These are phyloP conservation scores for Nannochloropsis gaditana DNA, from an alignment of 108 stramenopile species.

Conservation along the genomic window DNA sequence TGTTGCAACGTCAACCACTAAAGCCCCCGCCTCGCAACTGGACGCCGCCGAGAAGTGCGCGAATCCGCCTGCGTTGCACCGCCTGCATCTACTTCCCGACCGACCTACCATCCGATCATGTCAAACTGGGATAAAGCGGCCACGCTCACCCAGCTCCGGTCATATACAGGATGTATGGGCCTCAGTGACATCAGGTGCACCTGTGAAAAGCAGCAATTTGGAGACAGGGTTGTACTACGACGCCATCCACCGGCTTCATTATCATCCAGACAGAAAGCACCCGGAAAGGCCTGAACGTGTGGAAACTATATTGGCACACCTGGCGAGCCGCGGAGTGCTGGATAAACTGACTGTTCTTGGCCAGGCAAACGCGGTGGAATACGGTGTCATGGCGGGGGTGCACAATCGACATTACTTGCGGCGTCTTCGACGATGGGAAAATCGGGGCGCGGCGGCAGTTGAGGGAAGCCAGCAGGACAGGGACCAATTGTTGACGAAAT, in stretches of 20 bases:
- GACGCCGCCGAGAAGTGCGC: too few species aligned
- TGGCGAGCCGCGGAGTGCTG: constrained; percentile 21
- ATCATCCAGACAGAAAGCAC: constrained; percentile 22
- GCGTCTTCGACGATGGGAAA: neutral
- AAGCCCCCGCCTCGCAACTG: too few species aligned
- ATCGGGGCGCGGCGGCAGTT: neutral
- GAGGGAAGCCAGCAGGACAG: neutral
- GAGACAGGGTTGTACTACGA: neutral
- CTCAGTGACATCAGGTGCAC: too few species aligned
- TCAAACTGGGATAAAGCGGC: too few species aligned
- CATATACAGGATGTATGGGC: too few species aligned
- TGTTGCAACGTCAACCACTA: too few species aligned
- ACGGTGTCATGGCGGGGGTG: neutral
- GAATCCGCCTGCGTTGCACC: too few species aligned
- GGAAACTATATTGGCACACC: constrained; percentile 16
- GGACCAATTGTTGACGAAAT: neutral
- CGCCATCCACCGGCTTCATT: neutral
- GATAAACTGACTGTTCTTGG: neutral
- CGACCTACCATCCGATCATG: too few species aligned
- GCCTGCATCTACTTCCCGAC: too few species aligned
- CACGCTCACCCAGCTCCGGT: too few species aligned
- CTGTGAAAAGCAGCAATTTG: too few species aligned
- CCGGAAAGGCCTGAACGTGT: constrained; percentile 32
- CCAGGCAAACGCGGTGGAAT: neutral
- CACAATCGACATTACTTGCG: constrained; percentile 10